A percentile compares a stretch with the other conserved stretches of the same genome.
phyloP scores from a whole-genome alignment of 2,329 filamentous ascomycete species.

The Periconia sp. region DNA sequence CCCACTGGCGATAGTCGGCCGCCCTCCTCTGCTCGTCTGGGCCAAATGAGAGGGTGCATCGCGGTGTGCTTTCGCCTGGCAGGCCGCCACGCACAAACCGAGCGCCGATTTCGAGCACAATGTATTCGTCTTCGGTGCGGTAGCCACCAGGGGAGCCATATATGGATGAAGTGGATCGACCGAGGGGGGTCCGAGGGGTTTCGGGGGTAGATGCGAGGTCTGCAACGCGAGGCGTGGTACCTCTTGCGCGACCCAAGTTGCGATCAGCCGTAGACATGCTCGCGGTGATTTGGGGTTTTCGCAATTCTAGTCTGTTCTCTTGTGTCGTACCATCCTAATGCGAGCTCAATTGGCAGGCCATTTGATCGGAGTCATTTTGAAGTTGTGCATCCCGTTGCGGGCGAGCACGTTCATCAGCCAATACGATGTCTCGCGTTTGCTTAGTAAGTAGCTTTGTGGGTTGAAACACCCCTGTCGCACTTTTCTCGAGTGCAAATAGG shows the following conservation, averaged over 20 bases:
- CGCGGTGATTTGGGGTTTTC: neutral
- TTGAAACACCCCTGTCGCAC: neutral
- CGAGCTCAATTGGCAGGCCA: neutral
- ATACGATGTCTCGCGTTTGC: no score
- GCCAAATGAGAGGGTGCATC: conserved; percentile 71
- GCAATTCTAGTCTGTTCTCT: neutral
- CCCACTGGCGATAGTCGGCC: conserved; percentile 79
- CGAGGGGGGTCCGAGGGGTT: conserved; percentile 51
- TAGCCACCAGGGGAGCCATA: conserved; percentile 62
- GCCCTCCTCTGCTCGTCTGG: conserved; percentile 75
- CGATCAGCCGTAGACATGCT: conserved; percentile 29
- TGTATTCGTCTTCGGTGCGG: conserved; percentile 74
- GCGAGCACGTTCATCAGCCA: no score
- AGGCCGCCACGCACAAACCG: conserved; percentile 81
- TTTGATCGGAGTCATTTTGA: neutral
- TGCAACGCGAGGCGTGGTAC: conserved; percentile 34
- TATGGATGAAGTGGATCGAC: conserved; percentile 59
- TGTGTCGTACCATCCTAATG: neutral
- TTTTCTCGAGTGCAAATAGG: neutral
- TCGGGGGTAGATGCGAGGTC: conserved; percentile 41
- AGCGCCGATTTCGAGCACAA: conserved; percentile 79
- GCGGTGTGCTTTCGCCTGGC: conserved; percentile 75
- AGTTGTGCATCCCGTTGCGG: neutral
- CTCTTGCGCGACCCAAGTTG: conserved; percentile 34
- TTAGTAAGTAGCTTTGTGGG: neutral